These are phyloP conservation scores for Echeveria elegans DNA, from an alignment of 164 flowering plant species.

Conservation along the genomic window DNA sequence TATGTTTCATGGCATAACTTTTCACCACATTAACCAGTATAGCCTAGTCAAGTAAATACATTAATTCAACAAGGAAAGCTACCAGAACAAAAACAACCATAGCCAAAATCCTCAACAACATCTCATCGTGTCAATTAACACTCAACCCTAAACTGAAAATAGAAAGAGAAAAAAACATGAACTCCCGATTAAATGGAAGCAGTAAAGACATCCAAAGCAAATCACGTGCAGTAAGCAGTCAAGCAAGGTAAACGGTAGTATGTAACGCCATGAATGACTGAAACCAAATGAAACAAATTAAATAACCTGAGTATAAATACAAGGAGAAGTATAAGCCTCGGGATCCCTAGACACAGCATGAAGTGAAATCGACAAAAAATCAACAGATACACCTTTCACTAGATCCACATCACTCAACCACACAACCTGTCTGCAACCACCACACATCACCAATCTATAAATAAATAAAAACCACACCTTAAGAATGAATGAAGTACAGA, in stretches of 20 bases:
- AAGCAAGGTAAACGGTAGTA: neutral
- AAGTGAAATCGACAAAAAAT: slow-evolving; percentile 70
- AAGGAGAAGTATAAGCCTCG: slow-evolving; percentile 73
- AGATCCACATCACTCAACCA: slow-evolving; percentile 79
- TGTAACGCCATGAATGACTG: neutral
- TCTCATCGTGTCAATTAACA: neutral
- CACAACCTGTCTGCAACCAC: slow-evolving; percentile 46
- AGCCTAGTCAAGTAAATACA: neutral
- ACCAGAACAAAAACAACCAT: neutral
- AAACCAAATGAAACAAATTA: neutral
- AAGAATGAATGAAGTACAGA: neutral
- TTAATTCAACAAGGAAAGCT: neutral
- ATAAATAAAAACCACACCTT: neutral
- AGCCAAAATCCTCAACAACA: neutral
- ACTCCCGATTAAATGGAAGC: no score
- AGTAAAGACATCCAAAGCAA: neutral
- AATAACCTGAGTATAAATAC: slow-evolving; percentile 76
- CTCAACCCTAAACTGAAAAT: neutral
- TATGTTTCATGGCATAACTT: neutral
- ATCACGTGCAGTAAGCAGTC: neutral
- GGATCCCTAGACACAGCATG: slow-evolving; percentile 91
- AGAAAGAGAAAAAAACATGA: neutral
- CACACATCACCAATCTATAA: neutral
- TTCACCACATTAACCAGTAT: neutral
- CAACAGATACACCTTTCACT: slow-evolving; percentile 68